phyloP scores from a whole-genome alignment of 2,329 filamentous ascomycete species.

The Calycina herbarum region DNA sequence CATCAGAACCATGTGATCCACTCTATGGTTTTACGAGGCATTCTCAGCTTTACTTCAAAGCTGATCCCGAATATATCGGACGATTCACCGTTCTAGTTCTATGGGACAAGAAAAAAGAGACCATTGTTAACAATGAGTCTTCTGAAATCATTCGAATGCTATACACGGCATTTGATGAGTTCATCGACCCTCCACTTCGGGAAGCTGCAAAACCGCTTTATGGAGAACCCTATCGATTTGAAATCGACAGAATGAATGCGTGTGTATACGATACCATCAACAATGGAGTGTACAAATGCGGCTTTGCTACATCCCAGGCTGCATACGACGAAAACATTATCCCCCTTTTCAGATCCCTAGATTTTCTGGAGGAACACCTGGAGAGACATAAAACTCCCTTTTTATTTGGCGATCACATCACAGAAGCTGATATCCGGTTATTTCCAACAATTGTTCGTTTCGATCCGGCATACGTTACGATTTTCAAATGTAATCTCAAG shows the following conservation, averaged over 20 bases:
- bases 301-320: conserved; percentile 78
- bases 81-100: conserved; percentile 68
- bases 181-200: conserved; percentile 49
- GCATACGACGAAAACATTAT: conserved; percentile 75
- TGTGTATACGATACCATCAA: conserved; percentile 77
- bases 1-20: conserved; percentile 61
- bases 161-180: conserved; percentile 51
- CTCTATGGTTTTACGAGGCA: conserved; percentile 38
- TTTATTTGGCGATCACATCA: conserved; percentile 71
- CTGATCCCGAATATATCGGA: conserved; percentile 62
- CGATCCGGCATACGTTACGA: conserved; percentile 65
- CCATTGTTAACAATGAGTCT: conserved; percentile 78
- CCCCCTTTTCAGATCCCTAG: conserved; percentile 73
- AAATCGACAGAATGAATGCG: conserved; percentile 72
- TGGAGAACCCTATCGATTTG: conserved; percentile 56
- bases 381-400: conserved; percentile 45
- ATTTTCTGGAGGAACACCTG: conserved; percentile 72
- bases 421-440: conserved; percentile 78
- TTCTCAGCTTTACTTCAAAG: conserved; percentile 61
- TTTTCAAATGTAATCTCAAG: conserved; percentile 62
- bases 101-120: conserved; percentile 62
- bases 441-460: conserved; percentile 63
- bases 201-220: conserved; percentile 58
- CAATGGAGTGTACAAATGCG: conserved; percentile 70
- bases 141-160: conserved; percentile 80